These are phyloP conservation scores for Epicoccum nigrum DNA, from an alignment of 2,329 filamentous ascomycete genomes.

Conservation along the genomic window DNA sequence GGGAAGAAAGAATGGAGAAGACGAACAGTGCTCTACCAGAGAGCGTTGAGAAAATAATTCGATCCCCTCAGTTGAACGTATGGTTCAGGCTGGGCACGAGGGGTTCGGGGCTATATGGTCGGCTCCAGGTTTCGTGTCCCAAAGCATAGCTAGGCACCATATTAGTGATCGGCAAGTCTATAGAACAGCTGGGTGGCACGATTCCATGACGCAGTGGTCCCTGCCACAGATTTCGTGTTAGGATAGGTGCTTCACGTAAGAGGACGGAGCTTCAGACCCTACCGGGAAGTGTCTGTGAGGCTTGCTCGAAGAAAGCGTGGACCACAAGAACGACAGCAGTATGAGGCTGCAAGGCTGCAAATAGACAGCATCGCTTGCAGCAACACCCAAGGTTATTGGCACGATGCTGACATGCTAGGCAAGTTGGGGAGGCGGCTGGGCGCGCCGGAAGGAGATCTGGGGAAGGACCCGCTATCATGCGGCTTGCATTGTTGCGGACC, in stretches of 20 bases:
- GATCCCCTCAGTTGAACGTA: conserved; percentile 27
- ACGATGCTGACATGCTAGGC: conserved; percentile 29
- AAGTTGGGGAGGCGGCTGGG: conserved; percentile 20
- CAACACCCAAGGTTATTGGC: conserved; percentile 28
- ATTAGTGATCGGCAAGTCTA: conserved; percentile 35
- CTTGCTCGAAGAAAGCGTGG: conserved; percentile 24
- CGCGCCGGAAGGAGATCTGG: conserved; percentile 15
- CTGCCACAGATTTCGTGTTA: conserved; percentile 37
- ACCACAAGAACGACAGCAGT: conserved; percentile 30
- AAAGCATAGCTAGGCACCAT: conserved; percentile 34
- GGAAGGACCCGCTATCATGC: conserved; percentile 18
- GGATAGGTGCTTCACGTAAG: conserved; percentile 35
- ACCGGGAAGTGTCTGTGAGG: conserved; percentile 31
- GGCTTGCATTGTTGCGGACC: conserved; percentile 38
- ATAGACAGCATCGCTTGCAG: conserved; percentile 19
- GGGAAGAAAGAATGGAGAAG: conserved; percentile 25
- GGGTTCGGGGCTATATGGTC: conserved; percentile 30
- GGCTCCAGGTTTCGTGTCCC: conserved; percentile 33
- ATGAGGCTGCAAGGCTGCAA: conserved; percentile 36
- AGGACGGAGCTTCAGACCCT: conserved; percentile 43
- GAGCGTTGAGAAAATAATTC: conserved; percentile 33
- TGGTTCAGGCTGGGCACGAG: conserved; percentile 35
- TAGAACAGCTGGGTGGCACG: conserved; percentile 33
- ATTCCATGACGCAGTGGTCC: conserved; percentile 32
- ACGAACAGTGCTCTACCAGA: conserved; percentile 42